Base-by-base conservation (phyloP, 2,329 filamentous ascomycete species). In the Karstenula rhodostoma region DNA sequence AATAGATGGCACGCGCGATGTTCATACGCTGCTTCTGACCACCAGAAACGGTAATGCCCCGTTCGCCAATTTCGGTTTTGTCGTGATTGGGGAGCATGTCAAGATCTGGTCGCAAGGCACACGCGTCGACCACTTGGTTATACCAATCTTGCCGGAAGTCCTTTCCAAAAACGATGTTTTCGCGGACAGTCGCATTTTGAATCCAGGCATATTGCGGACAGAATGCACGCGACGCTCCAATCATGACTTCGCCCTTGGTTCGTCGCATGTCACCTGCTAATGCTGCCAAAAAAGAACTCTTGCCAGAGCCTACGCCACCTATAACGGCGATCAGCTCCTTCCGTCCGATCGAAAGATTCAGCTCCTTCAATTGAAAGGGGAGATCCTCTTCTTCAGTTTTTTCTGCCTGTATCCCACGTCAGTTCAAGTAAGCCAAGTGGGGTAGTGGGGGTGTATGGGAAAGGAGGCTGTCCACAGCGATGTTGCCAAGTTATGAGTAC, bases 161-260 rank as follows among this genome's bases (percentile, higher is more conserved):
- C 83, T 93, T 94, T 12, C 94, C 94, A 71, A 98, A 98, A 0
- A 93, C 79, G 60, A 99, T 96, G 71, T 99, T 99, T 35, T 97
- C 88, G 63, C 88, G 89, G 3, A 98, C 86, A 0, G 90, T 92
- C 0, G 93, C 85, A 72, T 98, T 98, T 74, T 98, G 94, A 51
- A 99, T 97, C 95, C 95, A 99, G 0, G 95, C 92, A 73, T 97
- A 97, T 74, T 99, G 94, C 0, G 94, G 94, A 67, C 95, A 98
- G 71, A 97, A 97, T 0, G 94, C 92, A 63, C 94, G 85, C 3
- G 88, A 89, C 0, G 92, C 92, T 43, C 94, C 92, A 67, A 95
- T 85, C 0, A 87, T 85, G 6, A 96, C 85, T 40, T 90, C 85
- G 12, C 93, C 93, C 3, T 80, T 81, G 0, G 91, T 96, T 75